A percentile compares a stretch with the other conserved stretches of the same genome.
Evolutionary conservation across 129 eudicot species (phyloP).

Genomic region (Chrysanthemum makinoi): DNA sequence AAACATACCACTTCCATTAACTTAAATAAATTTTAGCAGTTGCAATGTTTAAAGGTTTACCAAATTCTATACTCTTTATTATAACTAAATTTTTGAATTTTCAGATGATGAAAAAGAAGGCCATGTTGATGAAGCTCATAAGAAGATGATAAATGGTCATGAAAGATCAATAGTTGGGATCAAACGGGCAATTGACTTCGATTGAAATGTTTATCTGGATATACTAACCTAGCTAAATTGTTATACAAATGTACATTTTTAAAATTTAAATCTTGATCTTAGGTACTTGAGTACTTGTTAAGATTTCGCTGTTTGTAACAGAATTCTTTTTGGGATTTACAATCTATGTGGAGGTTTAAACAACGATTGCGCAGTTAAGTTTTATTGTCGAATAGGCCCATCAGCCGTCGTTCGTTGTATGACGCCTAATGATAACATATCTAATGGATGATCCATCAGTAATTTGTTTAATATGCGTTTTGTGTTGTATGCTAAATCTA

Average conservation of each 20-base stretch:
- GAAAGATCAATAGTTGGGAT: conserved; percentile 44
- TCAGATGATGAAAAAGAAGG: conserved; percentile 69
- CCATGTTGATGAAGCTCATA: conserved; percentile 27
- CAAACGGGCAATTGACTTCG: conserved; percentile 50
- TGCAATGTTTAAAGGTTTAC: background rate
- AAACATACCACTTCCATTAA: conserved; percentile 1
- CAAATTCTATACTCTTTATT: too few relatives aligned
- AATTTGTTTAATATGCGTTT: too few relatives aligned
- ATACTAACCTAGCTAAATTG: conserved; percentile 19
- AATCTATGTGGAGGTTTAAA: background rate
- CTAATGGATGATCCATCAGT: too few relatives aligned
- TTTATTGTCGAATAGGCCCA: background rate
- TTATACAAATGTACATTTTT: conserved; percentile 17
- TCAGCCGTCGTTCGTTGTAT: background rate
- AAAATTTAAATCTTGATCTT: background rate
- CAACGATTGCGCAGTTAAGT: background rate
- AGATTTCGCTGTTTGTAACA: conserved; percentile 3
- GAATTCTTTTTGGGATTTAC: background rate
- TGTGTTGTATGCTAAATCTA: too few relatives aligned
- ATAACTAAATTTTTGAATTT: background rate
- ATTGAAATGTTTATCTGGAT: conserved; percentile 32
- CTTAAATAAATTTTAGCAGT: background rate
- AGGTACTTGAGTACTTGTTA: background rate
- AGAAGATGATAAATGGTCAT: conserved; percentile 31
- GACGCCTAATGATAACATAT: background rate